Evolutionary conservation across 495 filamentous ascomycete genomes (phyloP), one percentile per base, ranked within the genome.

Genomic region (Daldinia decipiens): DNA sequence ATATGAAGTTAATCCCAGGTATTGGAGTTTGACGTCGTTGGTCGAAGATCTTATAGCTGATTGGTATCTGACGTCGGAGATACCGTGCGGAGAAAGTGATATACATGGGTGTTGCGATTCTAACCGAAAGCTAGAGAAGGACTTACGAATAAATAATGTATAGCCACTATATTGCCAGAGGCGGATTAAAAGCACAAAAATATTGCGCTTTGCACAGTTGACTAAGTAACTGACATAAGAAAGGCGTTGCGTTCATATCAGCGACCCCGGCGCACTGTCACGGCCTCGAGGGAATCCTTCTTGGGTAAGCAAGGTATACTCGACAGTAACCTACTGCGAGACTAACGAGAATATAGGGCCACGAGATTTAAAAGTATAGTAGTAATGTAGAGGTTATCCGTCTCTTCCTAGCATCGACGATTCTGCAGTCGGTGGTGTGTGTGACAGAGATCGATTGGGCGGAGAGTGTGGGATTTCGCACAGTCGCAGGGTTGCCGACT

Each of bases 81-180:
- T 29, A 61, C 38, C 29, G 65, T 62, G 58, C 57, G 51, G 55
- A 51, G 39, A 68, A 26, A 27, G 51, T 68, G 1, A 7, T 34
- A 43, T 11, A 43, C n/a, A 55, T 54, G 43, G 11, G 26, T 29
- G 26, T 31, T 60, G 56, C 56, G 56, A 67, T 11, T 43, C 47
- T 54, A 59, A 27, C 29, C 12, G 19, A 53, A 34, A n/a, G 52
- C 15, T 36, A n/a, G 47, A 21, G 15, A n/a, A n/a, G 21, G 26
- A 27, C 24, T 31, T 43, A 54, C 7, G 17, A 38, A 50, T 32
- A 21, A 38, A 50, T 32, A 21, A 15, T n/a, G 31, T 31, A 53
- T 17, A 9, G 24, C 39, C 43, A 12, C 51, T 50, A 50, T 15
- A 31, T 27, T 7, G 3, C 21, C 19, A 50, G 59, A 17, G 26